Evolutionary conservation across 2,329 filamentous ascomycete species (phyloP), one percentile per base, ranked within the genome.

Genomic region (Apiospora malaysiana): DNA sequence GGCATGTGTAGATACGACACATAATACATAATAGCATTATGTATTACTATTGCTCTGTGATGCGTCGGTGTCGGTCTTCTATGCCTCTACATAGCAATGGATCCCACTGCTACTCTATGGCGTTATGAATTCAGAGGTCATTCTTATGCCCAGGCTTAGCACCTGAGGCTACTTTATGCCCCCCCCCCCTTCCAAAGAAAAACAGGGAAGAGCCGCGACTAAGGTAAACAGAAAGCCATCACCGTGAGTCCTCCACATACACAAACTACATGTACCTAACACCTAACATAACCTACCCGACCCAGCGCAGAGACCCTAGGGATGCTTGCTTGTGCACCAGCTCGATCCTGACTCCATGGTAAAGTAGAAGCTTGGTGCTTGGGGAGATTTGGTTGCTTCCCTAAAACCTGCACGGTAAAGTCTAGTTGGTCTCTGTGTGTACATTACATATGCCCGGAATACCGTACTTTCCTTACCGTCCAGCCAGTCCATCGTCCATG

Each of bases 61-160:
- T 59, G 27, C 14, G 18, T 32, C 9, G 27, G 12, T 25, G 49
- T 18, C 49, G 23, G 49, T 56, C 9, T 27, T 56, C 16, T 56
- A 23, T 49, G 47, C 49, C 49, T 56, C 23, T 27, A 56, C 25
- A 25, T 32, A 56, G 49, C 5, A 59, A 37, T 10, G 51, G 7
- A n/a, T 27, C 16, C 51, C 47, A 59, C 51, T 59, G 51, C 51
- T 59, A 59, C 51, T 59, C 51, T 59, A 59, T 59, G 51, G 51
- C 25, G 51, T 59, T 59, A 56, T 56, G 51, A 16, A 32, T 56
- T 32, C 1, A 42, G 12, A 42, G 4, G 40, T 9, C 40, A 12
- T 23, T 32, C 14, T 56, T 32, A 59, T 59, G 27, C 32, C 56
- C 32, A 63, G 56, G 16, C 27, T 18, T 27, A 32, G 32, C 32